A percentile compares a stretch with the other conserved stretches of the same genome.
Evolutionary conservation across 441 rosid species (phyloP).

Genomic region (Erodium texanum): DNA sequence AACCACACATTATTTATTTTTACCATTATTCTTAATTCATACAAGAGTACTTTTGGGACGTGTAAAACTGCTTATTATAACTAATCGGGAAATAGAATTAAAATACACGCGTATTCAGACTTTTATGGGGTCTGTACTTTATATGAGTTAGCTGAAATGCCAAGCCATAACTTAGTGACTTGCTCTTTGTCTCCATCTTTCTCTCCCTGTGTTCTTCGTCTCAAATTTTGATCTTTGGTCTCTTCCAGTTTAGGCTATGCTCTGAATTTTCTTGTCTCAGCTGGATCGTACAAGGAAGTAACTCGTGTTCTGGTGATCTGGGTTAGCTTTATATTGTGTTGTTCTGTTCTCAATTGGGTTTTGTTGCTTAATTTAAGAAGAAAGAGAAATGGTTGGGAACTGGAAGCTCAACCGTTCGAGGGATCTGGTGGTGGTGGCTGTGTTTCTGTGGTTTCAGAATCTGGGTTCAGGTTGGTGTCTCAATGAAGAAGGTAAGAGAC

Average conservation of each 20-base stretch:
- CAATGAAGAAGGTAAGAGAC: constrained; percentile 39
- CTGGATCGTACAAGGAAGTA: no score
- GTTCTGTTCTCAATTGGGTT: background rate
- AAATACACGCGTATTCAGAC: background rate
- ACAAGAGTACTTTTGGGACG: no score
- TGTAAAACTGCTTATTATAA: no score
- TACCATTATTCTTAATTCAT: no score
- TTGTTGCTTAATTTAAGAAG: background rate
- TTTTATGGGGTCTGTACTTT: background rate
- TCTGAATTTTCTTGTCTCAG: background rate
- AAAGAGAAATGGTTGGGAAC: constrained; percentile 23
- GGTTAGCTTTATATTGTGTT: background rate
- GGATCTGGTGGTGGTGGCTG: constrained; percentile 16
- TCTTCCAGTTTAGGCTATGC: background rate
- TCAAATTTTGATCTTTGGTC: background rate
- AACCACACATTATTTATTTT: no score
- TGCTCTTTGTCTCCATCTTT: background rate
- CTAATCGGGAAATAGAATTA: background rate
- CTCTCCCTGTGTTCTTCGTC: background rate
- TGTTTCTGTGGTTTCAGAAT: constrained; percentile 23
- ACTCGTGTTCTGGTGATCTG: background rate
- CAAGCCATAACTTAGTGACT: background rate
- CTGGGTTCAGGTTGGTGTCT: constrained; percentile 30
- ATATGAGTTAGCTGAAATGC: background rate
- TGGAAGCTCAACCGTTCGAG: constrained; percentile 32